These are phyloP conservation scores for Trichoderma reesei DNA, from an alignment of 495 filamentous ascomycete genomes.

Conservation along the genomic window DNA sequence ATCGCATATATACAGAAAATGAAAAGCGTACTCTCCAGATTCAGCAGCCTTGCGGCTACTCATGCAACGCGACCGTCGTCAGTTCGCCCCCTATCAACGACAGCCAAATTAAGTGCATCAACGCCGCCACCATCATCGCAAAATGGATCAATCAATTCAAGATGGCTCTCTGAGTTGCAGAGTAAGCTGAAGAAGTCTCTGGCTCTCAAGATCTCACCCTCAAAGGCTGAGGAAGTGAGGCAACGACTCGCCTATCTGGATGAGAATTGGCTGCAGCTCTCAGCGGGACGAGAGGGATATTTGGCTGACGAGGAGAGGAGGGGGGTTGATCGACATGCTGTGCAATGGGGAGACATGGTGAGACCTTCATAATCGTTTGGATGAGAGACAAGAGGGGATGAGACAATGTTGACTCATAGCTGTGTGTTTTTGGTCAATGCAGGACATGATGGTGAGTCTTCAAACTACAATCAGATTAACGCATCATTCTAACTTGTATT, in stretches of 20 bases:
- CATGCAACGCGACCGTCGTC: neutral
- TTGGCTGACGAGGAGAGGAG: constrained; percentile 53
- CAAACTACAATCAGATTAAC: no score
- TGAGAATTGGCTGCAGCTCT: constrained; percentile 61
- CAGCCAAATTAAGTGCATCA: neutral
- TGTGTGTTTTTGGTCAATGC: neutral
- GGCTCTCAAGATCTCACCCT: neutral
- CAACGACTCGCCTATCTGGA: neutral
- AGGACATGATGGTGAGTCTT: constrained; percentile 35
- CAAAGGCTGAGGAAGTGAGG: neutral
- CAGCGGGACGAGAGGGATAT: constrained; percentile 75
- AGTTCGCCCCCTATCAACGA: neutral
- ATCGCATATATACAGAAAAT: neutral
- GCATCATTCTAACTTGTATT: neutral
- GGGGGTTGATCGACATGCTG: constrained; percentile 59
- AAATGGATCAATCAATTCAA: neutral
- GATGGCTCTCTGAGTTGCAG: neutral
- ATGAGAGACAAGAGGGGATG: no score
- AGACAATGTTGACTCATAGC: neutral
- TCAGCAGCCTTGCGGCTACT: neutral
- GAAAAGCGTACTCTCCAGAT: constrained; percentile 11
- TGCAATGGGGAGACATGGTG: constrained; percentile 88
- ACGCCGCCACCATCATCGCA: neutral
- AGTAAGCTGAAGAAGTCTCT: neutral
- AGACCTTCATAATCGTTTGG: neutral